phyloP scores from a whole-genome alignment of 2,329 filamentous ascomycete genomes.

The Plectosphaerella plurivora region DNA sequence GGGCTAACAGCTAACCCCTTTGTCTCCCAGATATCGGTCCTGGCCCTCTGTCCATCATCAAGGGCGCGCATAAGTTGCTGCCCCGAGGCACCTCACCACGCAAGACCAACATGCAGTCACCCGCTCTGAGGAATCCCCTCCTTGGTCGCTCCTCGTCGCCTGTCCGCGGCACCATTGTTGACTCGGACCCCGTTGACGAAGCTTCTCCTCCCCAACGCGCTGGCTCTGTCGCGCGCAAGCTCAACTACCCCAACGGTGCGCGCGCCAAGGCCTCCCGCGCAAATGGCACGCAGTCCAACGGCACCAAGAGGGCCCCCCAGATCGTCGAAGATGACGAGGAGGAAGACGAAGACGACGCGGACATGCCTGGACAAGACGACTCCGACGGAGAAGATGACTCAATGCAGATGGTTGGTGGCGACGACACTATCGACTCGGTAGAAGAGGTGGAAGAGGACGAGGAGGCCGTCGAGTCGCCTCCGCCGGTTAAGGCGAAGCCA shows the following conservation, averaged over 20 bases:
- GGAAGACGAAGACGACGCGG: slow-evolving; percentile 16
- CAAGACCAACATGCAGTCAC: slow-evolving; percentile 57
- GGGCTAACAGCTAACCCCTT: slow-evolving; percentile 14
- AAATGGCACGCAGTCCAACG: slow-evolving; percentile 16
- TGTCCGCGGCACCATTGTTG: slow-evolving; percentile 30
- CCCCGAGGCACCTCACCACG: slow-evolving; percentile 45
- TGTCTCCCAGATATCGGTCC: slow-evolving; percentile 40
- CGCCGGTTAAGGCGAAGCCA: neutral
- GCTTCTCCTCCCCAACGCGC: slow-evolving; percentile 20
- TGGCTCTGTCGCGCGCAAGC: slow-evolving; percentile 43
- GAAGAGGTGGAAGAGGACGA: slow-evolving; percentile 11
- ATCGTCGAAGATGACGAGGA: slow-evolving; percentile 22
- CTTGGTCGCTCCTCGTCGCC: slow-evolving; percentile 51
- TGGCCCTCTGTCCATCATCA: slow-evolving; percentile 49
- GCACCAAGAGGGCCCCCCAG: slow-evolving; percentile 16
- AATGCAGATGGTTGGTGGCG: slow-evolving; percentile 32
- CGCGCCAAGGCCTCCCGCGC: slow-evolving; percentile 11
- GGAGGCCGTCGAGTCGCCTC: slow-evolving; percentile 9
- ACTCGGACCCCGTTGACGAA: slow-evolving; percentile 9
- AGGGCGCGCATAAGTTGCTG: slow-evolving; percentile 28
- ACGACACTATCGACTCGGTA: slow-evolving; percentile 11
- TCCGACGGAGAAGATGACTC: slow-evolving; percentile 32
- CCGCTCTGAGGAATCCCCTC: slow-evolving; percentile 57
- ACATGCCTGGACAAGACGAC: slow-evolving; percentile 12
- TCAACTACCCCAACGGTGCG: slow-evolving; percentile 40